Evolutionary conservation across 352 stramenopile genomes (phyloP).

Genomic region (Thalassiosira livingstoniorum): DNA sequence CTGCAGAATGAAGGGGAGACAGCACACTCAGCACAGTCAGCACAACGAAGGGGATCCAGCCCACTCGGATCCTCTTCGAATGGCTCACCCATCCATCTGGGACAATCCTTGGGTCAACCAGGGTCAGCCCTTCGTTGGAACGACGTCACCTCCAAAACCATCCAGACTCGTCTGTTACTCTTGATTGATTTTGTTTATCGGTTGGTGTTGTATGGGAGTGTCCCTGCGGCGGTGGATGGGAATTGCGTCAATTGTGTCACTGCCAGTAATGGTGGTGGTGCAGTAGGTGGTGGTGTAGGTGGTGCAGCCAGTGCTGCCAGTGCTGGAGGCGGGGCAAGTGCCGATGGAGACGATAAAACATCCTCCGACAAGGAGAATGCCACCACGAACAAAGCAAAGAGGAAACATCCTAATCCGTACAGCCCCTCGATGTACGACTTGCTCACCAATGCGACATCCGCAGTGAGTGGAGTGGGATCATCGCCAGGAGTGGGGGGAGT

Average conservation of each 20-base stretch:
- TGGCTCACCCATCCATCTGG: too few species aligned
- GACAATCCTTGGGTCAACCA: background rate
- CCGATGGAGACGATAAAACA: background rate
- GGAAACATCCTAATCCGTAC: too few species aligned
- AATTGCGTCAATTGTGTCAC: background rate
- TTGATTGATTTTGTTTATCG: slow-evolving; percentile 61
- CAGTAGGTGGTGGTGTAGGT: slow-evolving; percentile 1
- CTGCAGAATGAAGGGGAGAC: too few species aligned
- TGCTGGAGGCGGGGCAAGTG: background rate
- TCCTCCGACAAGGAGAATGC: background rate
- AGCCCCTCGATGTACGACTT: slow-evolving; percentile 4
- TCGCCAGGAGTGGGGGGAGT: background rate
- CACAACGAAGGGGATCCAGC: too few species aligned
- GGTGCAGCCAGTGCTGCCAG: slow-evolving; percentile 1
- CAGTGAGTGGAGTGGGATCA: slow-evolving; percentile 2
- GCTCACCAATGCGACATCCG: too few species aligned
- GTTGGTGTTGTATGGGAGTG: slow-evolving; percentile 55
- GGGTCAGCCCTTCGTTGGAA: background rate
- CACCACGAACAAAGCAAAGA: background rate
- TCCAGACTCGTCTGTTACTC: slow-evolving; percentile 49
- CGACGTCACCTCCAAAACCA: slow-evolving; percentile 14
- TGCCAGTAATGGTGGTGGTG: background rate
- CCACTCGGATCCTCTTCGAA: too few species aligned
- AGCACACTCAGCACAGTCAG: background rate
- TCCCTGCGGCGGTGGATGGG: slow-evolving; percentile 47